A percentile compares a stretch with the other conserved stretches of the same genome.
These are phyloP conservation scores for Macrolepiota fuliginosa DNA, from an alignment of 768 basidiomycete genomes.

Conservation along the genomic window DNA sequence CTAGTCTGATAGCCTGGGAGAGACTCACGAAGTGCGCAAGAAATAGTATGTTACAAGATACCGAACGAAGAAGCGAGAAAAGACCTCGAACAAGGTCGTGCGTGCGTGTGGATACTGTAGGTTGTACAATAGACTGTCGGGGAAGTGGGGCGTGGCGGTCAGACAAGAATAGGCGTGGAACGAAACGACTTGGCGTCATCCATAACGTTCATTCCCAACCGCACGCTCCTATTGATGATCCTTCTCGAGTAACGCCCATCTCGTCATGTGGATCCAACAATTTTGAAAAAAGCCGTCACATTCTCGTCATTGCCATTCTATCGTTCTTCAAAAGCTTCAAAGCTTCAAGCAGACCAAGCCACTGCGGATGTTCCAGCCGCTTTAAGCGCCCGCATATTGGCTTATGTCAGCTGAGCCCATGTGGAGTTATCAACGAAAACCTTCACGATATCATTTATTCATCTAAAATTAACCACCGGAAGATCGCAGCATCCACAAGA, in stretches of 20 bases:
- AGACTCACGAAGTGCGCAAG: neutral
- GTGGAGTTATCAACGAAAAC: neutral
- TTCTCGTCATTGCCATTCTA: neutral
- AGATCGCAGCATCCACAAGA: neutral
- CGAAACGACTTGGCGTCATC: neutral
- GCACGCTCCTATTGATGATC: neutral
- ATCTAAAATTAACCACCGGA: neutral
- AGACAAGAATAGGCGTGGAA: conserved; percentile 3
- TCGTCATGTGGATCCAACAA: neutral
- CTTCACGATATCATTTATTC: neutral
- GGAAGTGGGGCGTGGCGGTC: neutral
- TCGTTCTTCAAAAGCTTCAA: neutral
- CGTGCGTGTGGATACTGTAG: neutral
- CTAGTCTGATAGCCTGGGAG: neutral
- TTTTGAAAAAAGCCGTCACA: neutral
- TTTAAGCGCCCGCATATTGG: neutral
- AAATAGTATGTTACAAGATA: neutral
- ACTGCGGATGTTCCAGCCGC: neutral
- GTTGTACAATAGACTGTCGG: neutral
- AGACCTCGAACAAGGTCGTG: neutral
- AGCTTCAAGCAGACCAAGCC: neutral
- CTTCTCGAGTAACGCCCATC: neutral
- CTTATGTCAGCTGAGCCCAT: neutral
- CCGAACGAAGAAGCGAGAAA: neutral
- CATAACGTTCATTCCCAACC: neutral